A percentile compares a stretch with the other conserved stretches of the same genome.
Evolutionary conservation across 2,329 filamentous ascomycete genomes (phyloP).

Genomic region (Aspergillus sp.): DNA sequence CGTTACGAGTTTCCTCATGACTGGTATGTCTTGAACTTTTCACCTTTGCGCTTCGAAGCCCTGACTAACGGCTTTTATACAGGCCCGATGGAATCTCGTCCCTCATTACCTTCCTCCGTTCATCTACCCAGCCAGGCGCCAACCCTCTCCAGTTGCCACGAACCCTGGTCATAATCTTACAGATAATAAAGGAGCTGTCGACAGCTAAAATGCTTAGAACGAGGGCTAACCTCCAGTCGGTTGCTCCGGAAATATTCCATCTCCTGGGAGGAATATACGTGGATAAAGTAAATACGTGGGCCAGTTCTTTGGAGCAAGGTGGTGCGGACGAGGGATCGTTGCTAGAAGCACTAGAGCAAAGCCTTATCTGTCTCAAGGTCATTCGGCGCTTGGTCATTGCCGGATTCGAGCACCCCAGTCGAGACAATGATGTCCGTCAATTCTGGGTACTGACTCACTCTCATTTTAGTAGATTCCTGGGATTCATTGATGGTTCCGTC

Average conservation of each 20-base stretch:
- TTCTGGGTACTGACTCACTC: slow-evolving; percentile 78
- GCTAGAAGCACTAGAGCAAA: slow-evolving; percentile 69
- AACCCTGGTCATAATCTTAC: slow-evolving; percentile 73
- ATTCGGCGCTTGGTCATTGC: slow-evolving; percentile 74
- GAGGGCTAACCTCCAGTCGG: slow-evolving; percentile 71
- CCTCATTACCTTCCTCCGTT: slow-evolving; percentile 64
- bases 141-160: slow-evolving; percentile 69
- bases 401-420: slow-evolving; percentile 81
- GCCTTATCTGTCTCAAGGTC: slow-evolving; percentile 74
- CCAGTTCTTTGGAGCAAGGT: slow-evolving; percentile 57
- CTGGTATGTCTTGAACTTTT: slow-evolving; percentile 56
- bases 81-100: slow-evolving; percentile 51
- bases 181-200: slow-evolving; percentile 86
- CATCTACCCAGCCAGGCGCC: slow-evolving; percentile 50
- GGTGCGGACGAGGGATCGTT: slow-evolving; percentile 60
- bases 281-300: slow-evolving; percentile 70
- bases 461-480: slow-evolving; percentile 75
- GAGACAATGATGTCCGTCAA: slow-evolving; percentile 70
- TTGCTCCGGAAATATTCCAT: slow-evolving; percentile 81
- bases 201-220: slow-evolving; percentile 74
- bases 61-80: slow-evolving; percentile 8
- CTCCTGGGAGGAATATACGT: slow-evolving; percentile 77
- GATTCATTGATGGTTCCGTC: slow-evolving; percentile 59
- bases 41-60: background rate
- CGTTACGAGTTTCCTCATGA: slow-evolving; percentile 85